Evolutionary conservation across 768 basidiomycete genomes (phyloP).

Genomic region (Leccinum pellstonianum): DNA sequence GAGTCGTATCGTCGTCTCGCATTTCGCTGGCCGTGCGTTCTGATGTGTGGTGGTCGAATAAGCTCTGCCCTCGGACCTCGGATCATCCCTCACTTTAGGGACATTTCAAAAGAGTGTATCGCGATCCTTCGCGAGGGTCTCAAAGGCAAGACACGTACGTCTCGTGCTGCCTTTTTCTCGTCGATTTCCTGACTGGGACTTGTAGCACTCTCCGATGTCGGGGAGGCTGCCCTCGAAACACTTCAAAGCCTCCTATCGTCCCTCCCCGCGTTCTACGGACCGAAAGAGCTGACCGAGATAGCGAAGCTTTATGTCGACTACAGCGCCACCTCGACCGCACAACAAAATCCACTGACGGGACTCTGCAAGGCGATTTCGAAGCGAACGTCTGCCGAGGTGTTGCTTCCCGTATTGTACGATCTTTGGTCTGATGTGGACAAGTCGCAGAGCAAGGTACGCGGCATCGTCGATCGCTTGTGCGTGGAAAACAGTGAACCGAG

Average conservation of each 20-base stretch:
- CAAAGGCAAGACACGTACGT: slow-evolving; percentile 34
- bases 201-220: slow-evolving; percentile 34
- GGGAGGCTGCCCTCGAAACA: slow-evolving; percentile 41
- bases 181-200: neutral
- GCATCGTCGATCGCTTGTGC: too few species aligned
- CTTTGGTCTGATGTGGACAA: slow-evolving; percentile 48
- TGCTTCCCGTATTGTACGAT: slow-evolving; percentile 63
- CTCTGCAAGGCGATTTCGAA: slow-evolving; percentile 70
- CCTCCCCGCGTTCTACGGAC: slow-evolving; percentile 82
- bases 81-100: slow-evolving; percentile 80
- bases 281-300: slow-evolving; percentile 54
- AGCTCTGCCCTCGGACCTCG: slow-evolving; percentile 83
- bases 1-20: slow-evolving; percentile 22
- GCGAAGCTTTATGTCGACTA: slow-evolving; percentile 57
- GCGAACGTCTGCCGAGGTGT: slow-evolving; percentile 60
- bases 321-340: slow-evolving; percentile 10
- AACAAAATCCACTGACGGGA: slow-evolving; percentile 32
- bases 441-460: slow-evolving; percentile 38
- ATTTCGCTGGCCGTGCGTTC: neutral
- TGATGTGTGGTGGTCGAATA: slow-evolving; percentile 7
- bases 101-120: slow-evolving; percentile 61
- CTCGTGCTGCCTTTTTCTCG: slow-evolving; percentile 1
- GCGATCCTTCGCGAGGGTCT: slow-evolving; percentile 44
- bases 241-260: slow-evolving; percentile 69
- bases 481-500: slow-evolving; percentile 2